Percentiles rank a stretch among this genome's conserved stretches.
Conservation (phyloP, 306 rosid genomes). For the Adenanthera pavonina region DNA sequence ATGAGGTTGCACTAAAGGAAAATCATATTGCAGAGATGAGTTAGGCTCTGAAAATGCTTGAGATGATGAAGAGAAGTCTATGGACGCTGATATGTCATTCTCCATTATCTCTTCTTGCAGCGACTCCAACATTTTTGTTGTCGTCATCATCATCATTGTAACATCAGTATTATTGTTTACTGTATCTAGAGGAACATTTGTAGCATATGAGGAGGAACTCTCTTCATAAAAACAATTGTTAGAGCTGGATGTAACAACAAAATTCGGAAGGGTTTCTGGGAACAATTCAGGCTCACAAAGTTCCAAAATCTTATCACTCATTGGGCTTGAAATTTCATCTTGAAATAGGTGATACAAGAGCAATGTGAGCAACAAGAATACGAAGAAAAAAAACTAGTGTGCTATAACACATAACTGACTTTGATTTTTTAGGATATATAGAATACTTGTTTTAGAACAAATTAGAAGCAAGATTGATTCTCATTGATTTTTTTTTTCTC, state of each 20-base stretch:
- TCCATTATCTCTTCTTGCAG: conserved; percentile 73
- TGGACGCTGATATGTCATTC: conserved; percentile 87
- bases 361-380: conserved; percentile 40
- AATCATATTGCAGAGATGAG: conserved; percentile 58
- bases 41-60: conserved; percentile 57
- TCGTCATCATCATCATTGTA: conserved; percentile 29
- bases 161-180: conserved; percentile 38
- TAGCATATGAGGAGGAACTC: conserved; percentile 60
- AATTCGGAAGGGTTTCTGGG: conserved; percentile 75
- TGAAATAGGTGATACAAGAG: conserved; percentile 52
- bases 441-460: conserved; percentile 37
- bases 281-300: conserved; percentile 74
- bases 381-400: background rate
- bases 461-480: conserved; percentile 39
- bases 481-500: conserved; percentile 38
- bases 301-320: conserved; percentile 67
- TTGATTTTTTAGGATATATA: background rate
- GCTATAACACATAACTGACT: background rate
- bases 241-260: conserved; percentile 82
- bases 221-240: conserved; percentile 85
- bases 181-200: too few species aligned
- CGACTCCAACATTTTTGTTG: conserved; percentile 60
- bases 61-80: conserved; percentile 70
- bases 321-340: conserved; percentile 94
- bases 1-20: conserved; percentile 65